These are phyloP conservation scores for Lenzites betulinus DNA, from an alignment of 768 basidiomycete species.

Conservation along the genomic window DNA sequence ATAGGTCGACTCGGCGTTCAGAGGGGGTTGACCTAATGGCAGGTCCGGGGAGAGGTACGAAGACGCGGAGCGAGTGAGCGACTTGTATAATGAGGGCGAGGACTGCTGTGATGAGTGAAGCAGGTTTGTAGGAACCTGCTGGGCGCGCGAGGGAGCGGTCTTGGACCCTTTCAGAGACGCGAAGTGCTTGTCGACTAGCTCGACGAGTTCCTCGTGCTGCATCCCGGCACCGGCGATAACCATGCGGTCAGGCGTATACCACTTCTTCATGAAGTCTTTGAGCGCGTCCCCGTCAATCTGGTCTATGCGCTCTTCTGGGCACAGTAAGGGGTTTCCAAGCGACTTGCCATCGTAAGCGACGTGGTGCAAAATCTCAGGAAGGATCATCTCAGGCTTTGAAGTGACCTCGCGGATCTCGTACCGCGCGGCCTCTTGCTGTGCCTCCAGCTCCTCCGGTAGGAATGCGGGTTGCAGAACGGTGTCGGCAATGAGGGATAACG, in stretches of 20 bases:
- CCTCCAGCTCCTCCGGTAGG: constrained; percentile 73
- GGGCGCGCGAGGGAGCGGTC: constrained; percentile 29
- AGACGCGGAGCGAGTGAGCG: constrained; percentile 74
- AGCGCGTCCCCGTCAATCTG: constrained; percentile 63
- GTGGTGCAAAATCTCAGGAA: constrained; percentile 87
- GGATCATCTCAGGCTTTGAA: constrained; percentile 88
- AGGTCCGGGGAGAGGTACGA: constrained; percentile 52
- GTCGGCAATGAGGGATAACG: constrained; percentile 88
- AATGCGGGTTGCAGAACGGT: constrained; percentile 83
- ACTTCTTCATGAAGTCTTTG: constrained; percentile 64
- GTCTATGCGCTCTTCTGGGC: constrained; percentile 81
- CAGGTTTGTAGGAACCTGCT: constrained; percentile 55
- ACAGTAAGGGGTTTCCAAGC: constrained; percentile 89
- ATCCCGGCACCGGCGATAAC: constrained; percentile 95
- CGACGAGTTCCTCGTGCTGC: constrained; percentile 85
- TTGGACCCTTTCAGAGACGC: constrained; percentile 54
- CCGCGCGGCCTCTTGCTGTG: constrained; percentile 81
- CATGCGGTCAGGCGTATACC: constrained; percentile 94
- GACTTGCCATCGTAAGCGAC: constrained; percentile 79
- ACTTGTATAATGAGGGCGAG: constrained; percentile 59
- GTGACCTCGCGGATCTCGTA: constrained; percentile 91
- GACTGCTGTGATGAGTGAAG: constrained; percentile 46
- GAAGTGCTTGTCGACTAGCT: constrained; percentile 83
- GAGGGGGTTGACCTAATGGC: constrained; percentile 8
- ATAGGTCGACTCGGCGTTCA: constrained; percentile 55